Base-by-base conservation (phyloP, 495 filamentous ascomycete genomes). In the Daldinia loculata region DNA sequence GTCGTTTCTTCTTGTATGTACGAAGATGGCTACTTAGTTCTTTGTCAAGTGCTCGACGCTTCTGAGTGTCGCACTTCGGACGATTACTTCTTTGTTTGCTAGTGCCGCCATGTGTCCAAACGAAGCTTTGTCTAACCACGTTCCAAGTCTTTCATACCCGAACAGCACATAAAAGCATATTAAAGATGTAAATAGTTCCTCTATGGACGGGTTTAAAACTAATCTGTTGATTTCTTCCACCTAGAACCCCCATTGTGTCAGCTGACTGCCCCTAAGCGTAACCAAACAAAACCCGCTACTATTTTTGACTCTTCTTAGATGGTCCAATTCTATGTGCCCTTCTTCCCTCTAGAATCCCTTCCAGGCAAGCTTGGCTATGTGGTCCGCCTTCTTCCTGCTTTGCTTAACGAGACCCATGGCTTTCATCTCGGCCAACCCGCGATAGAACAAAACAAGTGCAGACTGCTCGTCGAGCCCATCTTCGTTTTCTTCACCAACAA, bases 361-460 rank as follows among this genome's bases (percentile, higher is more conserved):
- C 82, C 83, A 84, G 48, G 82, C 82, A 61, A 93, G 80, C 80
- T 97, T 98, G 17, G 92, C 90, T 69, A 97, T 80, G 80, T 97
- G 94, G 77, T 98, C 95, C 12, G 88, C 86, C 85, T 95, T 96
- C 85, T 94, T 98, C 79, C 89, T 92, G 73, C 90, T 98, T 67
- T 85, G 85, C 80, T 95, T 98, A 34, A 98, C 84, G 83, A 97
- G 89, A 19, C 95, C 95, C 80, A 98, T 83, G 48, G 87, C 84
- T 80, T 88, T 91, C 74, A 99, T 77, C 76, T 98, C 96, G 7
- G 94, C 93, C 61, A 98, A 74, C 4, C 85, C 91, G 53, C 88
- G 84, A 77, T 96, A 97, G 79, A 98, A 99, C 57, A 91, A 80
- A 19, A 91, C 83, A 79, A 93, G 86, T 8, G 85, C 83, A 32